phyloP scores from a whole-genome alignment of 768 basidiomycete genomes.

The Mycena pura region DNA sequence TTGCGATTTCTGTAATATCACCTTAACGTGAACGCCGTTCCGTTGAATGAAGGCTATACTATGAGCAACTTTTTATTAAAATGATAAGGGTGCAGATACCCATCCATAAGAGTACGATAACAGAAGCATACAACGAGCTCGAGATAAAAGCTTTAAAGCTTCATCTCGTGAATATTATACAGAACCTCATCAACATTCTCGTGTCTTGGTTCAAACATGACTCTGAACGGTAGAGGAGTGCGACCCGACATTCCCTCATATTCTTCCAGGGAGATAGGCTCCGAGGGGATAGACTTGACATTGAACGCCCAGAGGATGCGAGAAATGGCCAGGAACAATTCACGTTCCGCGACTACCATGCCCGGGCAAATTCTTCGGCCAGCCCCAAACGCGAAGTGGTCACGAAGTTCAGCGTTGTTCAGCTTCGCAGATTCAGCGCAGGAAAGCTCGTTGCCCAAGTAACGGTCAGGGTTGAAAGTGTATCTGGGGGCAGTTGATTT shows the following conservation, averaged over 20 bases:
- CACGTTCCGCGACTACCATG: constrained; percentile 42
- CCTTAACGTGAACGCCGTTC: too few species aligned
- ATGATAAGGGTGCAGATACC: too few species aligned
- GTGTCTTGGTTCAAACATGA: background rate
- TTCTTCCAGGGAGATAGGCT: constrained; percentile 32
- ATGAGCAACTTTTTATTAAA: too few species aligned
- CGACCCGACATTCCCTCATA: constrained; percentile 10
- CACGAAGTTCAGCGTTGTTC: constrained; percentile 34
- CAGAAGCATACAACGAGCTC: too few species aligned
- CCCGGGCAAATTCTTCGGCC: constrained; percentile 43
- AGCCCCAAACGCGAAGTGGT: constrained; percentile 43
- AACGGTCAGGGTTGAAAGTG: constrained; percentile 38
- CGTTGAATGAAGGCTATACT: too few species aligned
- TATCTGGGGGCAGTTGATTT: constrained; percentile 13
- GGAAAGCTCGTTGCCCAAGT: background rate
- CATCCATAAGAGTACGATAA: too few species aligned
- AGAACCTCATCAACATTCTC: constrained; percentile 1
- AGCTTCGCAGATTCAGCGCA: constrained; percentile 38
- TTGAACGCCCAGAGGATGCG: constrained; percentile 44
- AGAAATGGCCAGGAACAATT: constrained; percentile 43
- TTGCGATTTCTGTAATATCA: too few species aligned
- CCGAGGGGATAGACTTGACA: constrained; percentile 34
- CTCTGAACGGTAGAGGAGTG: constrained; percentile 5
- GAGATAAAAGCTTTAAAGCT: background rate
- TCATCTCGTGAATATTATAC: constrained; percentile 4